Evolutionary conservation across 2,329 filamentous ascomycete species (phyloP), one percentile per base, ranked within the genome.

Genomic region (Ophiocordyceps camponoti-saundersi): DNA sequence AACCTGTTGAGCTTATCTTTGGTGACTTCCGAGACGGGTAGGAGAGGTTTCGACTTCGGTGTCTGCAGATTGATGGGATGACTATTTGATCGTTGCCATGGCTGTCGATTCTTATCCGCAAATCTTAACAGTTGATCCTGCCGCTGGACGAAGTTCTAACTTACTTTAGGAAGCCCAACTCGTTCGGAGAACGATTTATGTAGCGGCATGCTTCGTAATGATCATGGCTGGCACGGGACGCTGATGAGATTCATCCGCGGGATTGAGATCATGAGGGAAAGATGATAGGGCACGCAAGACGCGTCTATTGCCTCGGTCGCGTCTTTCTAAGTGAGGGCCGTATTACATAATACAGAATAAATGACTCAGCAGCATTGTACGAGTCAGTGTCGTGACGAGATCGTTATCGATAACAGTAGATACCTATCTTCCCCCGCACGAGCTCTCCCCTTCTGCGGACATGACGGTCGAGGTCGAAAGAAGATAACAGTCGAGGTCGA

Each of bases 1-100:
- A 77, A 80, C 48, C 75, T 73, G 56, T 71, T 73, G 30, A 82
- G 66, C 55, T 80, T 82, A 51, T 65, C 74, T 56, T 75, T 80
- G 12, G 78, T 79, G 10, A 66, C 66, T 30, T 74, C 68, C 39
- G 78, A 80, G 13, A 78, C 66, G 18, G 71, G 69, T 30, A 68
- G 64, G 7, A 71, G 59, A 39, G 68, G 59, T 36, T 61, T 64
- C 12, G 63, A 46, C 32, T 55, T 61, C 36, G 60, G 61, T 20
- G 59, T 59, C 48, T 63, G 57, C 43, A 56, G 54, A 40, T 60
- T 61, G 43, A 63, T 57, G 6, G 72, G 67, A 55, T 75, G 66
- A 56, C 70, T 76, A 53, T 68, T 72, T 29, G 71, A 70, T 54
- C 74, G 68, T 54, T 71, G 68, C 75, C 74, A 78, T 56, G 67